phyloP scores from a whole-genome alignment of 768 basidiomycete genomes.

The Suillus brevipes region DNA sequence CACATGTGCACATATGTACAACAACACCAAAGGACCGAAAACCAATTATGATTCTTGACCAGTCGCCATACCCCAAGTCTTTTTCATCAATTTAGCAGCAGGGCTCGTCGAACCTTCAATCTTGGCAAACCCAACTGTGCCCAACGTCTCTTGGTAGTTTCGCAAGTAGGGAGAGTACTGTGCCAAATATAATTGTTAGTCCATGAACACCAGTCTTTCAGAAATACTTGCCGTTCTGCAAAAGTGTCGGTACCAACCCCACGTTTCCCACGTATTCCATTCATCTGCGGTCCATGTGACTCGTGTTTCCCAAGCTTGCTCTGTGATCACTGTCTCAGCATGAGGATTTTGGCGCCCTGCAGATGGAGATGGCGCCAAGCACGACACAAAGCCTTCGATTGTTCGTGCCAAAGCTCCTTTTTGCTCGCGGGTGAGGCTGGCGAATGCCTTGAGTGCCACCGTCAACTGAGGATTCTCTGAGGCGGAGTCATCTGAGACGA shows the following conservation, averaged over 20 bases:
- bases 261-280: conserved; percentile 86
- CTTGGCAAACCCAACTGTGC: conserved; percentile 65
- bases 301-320: conserved; percentile 70
- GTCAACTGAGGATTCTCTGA: conserved; percentile 67
- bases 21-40: conserved; percentile 4
- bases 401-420: conserved; percentile 70
- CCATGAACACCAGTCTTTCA: background rate
- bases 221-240: conserved; percentile 64
- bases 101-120: conserved; percentile 60
- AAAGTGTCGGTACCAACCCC: conserved; percentile 92
- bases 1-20: background rate
- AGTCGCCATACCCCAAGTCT: conserved; percentile 70
- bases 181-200: conserved; percentile 9
- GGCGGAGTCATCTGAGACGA: conserved; percentile 42
- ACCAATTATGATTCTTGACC: conserved; percentile 47
- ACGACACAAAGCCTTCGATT: conserved; percentile 73
- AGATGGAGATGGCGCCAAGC: conserved; percentile 48
- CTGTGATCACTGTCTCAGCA: conserved; percentile 57
- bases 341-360: conserved; percentile 50
- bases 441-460: conserved; percentile 72
- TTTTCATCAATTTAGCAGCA: conserved; percentile 57
- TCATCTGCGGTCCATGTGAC: conserved; percentile 68
- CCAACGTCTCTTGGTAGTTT: conserved; percentile 70
- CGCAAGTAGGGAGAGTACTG: conserved; percentile 82
- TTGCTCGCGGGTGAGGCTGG: conserved; percentile 74